A percentile compares a stretch with the other conserved stretches of the same genome.
Evolutionary conservation across 1,284 basidiomycete species (phyloP).

Genomic region (Somion occarium): DNA sequence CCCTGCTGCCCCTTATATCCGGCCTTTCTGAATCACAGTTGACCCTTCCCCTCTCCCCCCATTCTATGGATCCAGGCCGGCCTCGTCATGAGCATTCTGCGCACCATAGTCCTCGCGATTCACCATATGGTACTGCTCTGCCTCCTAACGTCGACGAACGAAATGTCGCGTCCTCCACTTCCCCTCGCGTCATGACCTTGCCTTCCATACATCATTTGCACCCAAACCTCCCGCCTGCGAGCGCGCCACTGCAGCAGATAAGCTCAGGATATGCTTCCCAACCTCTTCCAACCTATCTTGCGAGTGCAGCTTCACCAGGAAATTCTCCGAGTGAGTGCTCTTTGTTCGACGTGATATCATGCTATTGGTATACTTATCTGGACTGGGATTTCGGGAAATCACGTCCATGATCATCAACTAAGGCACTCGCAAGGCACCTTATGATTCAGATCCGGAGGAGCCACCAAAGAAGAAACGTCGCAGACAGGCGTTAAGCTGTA

Average conservation of each 20-base stretch:
- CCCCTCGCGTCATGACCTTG: constrained; percentile 30
- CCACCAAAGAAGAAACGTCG: constrained; percentile 73
- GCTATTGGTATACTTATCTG: background rate
- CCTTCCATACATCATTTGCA: constrained; percentile 66
- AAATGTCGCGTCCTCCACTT: constrained; percentile 6
- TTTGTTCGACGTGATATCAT: background rate
- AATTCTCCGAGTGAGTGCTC: constrained; percentile 17
- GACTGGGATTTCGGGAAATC: background rate
- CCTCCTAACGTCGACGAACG: constrained; percentile 15
- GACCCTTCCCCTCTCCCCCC: constrained; percentile 7
- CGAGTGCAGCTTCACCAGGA: constrained; percentile 14
- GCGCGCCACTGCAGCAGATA: constrained; percentile 1
- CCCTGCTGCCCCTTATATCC: constrained; percentile 5
- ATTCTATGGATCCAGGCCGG: constrained; percentile 16
- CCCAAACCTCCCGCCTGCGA: constrained; percentile 52
- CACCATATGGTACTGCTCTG: no score
- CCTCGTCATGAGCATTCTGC: constrained; percentile 15
- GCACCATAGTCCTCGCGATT: constrained; percentile 14
- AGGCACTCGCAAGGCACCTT: constrained; percentile 20
- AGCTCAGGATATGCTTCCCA: no score
- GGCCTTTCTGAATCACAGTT: no score
- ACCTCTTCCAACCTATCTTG: constrained; percentile 12
- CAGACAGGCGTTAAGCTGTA: constrained; percentile 72
- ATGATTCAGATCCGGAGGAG: constrained; percentile 45
- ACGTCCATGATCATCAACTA: constrained; percentile 6